Conservation (phyloP, 768 basidiomycete genomes). For the Leccinum broughii region DNA sequence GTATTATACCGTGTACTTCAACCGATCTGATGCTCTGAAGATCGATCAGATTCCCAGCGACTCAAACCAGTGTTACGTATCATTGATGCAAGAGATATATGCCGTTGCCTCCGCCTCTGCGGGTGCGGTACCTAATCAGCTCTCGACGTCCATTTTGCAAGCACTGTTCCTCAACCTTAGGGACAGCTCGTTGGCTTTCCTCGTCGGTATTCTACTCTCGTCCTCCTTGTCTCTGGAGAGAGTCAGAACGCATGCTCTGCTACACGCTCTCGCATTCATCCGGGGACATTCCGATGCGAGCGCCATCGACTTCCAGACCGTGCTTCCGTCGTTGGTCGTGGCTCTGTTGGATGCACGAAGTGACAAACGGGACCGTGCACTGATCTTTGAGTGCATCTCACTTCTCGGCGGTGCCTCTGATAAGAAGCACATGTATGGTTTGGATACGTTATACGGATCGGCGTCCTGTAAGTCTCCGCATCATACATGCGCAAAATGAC, state of each 20-base stretch:
- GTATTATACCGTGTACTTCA: neutral
- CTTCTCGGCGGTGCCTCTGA: slow-evolving; percentile 41
- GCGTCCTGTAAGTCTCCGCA: slow-evolving; percentile 47
- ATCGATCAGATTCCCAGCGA: slow-evolving; percentile 13
- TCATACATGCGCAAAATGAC: neutral
- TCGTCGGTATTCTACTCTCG: slow-evolving; percentile 69
- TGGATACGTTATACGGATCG: slow-evolving; percentile 72
- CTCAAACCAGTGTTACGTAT: slow-evolving; percentile 46
- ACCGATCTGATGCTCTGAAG: slow-evolving; percentile 16
- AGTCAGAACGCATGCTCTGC: slow-evolving; percentile 57
- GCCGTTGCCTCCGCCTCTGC: slow-evolving; percentile 58
- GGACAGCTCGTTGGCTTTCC: slow-evolving; percentile 74
- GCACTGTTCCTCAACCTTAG: slow-evolving; percentile 66
- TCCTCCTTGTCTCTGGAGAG: slow-evolving; percentile 28
- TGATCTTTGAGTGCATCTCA: slow-evolving; percentile 56
- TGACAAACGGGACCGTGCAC: slow-evolving; percentile 30
- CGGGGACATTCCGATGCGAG: slow-evolving; percentile 62
- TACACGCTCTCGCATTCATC: slow-evolving; percentile 79
- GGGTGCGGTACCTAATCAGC: slow-evolving; percentile 37
- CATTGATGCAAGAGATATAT: slow-evolving; percentile 69
- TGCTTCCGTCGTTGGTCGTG: slow-evolving; percentile 69
- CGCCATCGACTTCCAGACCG: slow-evolving; percentile 75
- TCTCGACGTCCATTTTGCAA: slow-evolving; percentile 60
- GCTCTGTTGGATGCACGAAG: slow-evolving; percentile 41
- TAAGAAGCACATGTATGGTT: slow-evolving; percentile 61